Percentiles rank a stretch among this genome's conserved stretches.
Evolutionary conservation across 768 basidiomycete species (phyloP).

Genomic region (Daedaleopsis sinensis): DNA sequence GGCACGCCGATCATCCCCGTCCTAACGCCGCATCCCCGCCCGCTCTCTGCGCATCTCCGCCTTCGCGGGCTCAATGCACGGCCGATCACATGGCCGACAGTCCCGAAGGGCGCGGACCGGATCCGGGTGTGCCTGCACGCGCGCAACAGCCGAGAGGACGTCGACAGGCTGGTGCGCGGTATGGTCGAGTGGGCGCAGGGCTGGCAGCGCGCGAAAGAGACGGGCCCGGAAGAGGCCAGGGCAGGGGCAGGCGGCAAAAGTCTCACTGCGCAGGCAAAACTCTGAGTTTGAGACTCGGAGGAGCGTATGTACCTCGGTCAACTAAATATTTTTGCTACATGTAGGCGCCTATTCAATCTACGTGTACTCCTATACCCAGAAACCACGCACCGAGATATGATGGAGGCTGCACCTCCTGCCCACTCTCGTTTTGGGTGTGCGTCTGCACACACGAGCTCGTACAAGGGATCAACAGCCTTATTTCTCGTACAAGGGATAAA

Average conservation of each 20-base stretch:
- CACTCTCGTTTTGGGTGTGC: too few relatives aligned
- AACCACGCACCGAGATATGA: too few relatives aligned
- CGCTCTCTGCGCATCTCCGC: constrained; percentile 70
- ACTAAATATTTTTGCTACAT: too few relatives aligned
- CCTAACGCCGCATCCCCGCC: constrained; percentile 74
- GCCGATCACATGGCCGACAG: constrained; percentile 86
- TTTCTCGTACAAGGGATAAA: too few relatives aligned
- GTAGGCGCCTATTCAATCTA: too few relatives aligned
- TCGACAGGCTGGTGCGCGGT: constrained; percentile 50
- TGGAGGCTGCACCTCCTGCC: too few relatives aligned
- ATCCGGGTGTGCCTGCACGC: constrained; percentile 90
- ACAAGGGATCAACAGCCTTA: too few relatives aligned
- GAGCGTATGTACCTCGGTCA: too few relatives aligned
- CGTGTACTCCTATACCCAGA: too few relatives aligned
- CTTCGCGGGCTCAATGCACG: constrained; percentile 61
- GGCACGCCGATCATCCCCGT: constrained; percentile 86
- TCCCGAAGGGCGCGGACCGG: constrained; percentile 83
- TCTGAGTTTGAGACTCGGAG: too few relatives aligned
- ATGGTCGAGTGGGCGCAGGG: constrained; percentile 31
- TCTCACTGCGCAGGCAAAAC: constrained; percentile 20
- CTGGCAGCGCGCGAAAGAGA: constrained; percentile 14
- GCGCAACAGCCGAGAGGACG: constrained; percentile 64
- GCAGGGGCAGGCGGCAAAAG: not conserved
- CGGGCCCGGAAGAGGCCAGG: not conserved
- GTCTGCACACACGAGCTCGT: too few relatives aligned